A percentile compares a stretch with the other conserved stretches of the same genome.
These are phyloP conservation scores for Cryphonectria japonica DNA, from an alignment of 2,329 filamentous ascomycete genomes.

Conservation along the genomic window DNA sequence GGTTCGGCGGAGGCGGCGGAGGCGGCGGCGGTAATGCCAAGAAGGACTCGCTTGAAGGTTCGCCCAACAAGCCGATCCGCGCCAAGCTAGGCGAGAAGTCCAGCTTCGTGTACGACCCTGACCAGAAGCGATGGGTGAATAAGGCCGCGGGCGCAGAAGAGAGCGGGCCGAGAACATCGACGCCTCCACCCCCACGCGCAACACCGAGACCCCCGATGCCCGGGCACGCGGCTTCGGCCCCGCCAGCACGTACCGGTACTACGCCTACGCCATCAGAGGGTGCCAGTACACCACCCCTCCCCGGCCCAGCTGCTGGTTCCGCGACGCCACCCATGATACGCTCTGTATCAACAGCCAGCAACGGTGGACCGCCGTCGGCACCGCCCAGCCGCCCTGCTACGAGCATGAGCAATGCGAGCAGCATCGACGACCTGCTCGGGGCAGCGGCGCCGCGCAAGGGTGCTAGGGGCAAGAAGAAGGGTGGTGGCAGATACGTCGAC, in stretches of 20 bases:
- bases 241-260: slow-evolving; percentile 10
- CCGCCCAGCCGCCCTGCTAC: slow-evolving; percentile 74
- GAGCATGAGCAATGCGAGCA: slow-evolving; percentile 88
- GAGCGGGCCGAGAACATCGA: slow-evolving; percentile 61
- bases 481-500: slow-evolving; percentile 84
- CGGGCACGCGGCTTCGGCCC: slow-evolving; percentile 27
- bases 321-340: slow-evolving; percentile 50
- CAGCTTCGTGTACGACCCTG: slow-evolving; percentile 90
- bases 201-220: slow-evolving; percentile 59
- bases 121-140: slow-evolving; percentile 98
- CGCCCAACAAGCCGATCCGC: slow-evolving; percentile 71
- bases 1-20: slow-evolving; percentile 71
- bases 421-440: slow-evolving; percentile 89
- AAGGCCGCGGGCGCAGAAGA: slow-evolving; percentile 80
- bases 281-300: slow-evolving; percentile 26
- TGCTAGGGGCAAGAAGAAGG: slow-evolving; percentile 67
- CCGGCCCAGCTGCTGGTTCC: slow-evolving; percentile 36
- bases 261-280: slow-evolving; percentile 27
- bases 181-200: slow-evolving; percentile 78
- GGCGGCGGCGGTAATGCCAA: slow-evolving; percentile 60
- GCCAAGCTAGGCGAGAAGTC: slow-evolving; percentile 95
- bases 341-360: slow-evolving; percentile 52
- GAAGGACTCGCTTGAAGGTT: slow-evolving; percentile 59
- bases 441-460: slow-evolving; percentile 71
- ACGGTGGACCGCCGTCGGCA: slow-evolving; percentile 45